Evolutionary conservation across 352 stramenopile species (phyloP).

Genomic region (Globisporangium irregulare): DNA sequence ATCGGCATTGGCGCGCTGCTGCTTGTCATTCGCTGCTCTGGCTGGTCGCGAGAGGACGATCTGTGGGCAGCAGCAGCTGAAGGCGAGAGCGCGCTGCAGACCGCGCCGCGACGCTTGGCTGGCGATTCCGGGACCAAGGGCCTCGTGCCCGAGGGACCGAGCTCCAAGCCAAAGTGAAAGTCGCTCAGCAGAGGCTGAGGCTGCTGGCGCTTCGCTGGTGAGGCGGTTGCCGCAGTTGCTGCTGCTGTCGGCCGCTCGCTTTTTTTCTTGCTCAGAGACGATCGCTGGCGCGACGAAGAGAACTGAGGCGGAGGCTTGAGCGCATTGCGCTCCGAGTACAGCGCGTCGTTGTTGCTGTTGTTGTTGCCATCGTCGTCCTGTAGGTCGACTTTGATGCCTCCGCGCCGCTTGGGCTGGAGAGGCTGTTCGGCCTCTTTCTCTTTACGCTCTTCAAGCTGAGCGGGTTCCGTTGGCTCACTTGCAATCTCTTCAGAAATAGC

Average conservation of each 20-base stretch:
- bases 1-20: conserved; percentile 15
- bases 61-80: conserved; percentile 10
- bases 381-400: conserved; percentile 21
- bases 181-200: conserved; percentile 31
- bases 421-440: neutral
- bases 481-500: neutral
- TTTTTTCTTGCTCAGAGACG: conserved; percentile 10
- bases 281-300: neutral
- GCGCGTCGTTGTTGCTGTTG: neutral
- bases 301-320: conserved; percentile 13
- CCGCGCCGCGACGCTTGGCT: conserved; percentile 23
- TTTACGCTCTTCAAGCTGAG: neutral
- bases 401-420: conserved; percentile 9
- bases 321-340: neutral
- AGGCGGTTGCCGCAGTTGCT: neutral
- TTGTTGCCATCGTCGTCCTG: neutral
- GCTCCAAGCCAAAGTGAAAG: conserved; percentile 36
- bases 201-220: neutral
- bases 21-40: neutral
- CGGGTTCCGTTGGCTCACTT: too few relatives aligned
- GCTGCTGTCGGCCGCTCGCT: neutral
- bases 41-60: conserved; percentile 24
- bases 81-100: conserved; percentile 12
- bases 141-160: neutral
- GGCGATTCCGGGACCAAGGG: conserved; percentile 10